These are phyloP conservation scores for Alternaria burnsii DNA, from an alignment of 2,329 filamentous ascomycete genomes.

Conservation along the genomic window DNA sequence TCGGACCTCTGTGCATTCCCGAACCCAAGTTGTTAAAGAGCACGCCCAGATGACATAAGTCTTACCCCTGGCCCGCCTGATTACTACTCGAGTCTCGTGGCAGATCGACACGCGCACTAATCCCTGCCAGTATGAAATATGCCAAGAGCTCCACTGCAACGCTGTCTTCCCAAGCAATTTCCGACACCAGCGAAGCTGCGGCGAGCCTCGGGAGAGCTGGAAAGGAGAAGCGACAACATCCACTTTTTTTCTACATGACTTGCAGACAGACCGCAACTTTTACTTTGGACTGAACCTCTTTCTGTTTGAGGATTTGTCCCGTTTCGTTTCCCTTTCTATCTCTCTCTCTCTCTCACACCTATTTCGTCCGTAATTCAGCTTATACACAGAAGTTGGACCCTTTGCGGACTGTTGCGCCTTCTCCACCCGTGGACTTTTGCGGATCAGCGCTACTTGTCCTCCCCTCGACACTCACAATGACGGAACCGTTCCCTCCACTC, in stretches of 20 bases:
- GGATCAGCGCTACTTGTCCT: background rate
- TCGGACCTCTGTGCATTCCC: background rate
- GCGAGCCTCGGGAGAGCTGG: conserved; percentile 7
- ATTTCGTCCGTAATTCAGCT: too few relatives aligned
- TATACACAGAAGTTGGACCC: too few relatives aligned
- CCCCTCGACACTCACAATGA: conserved; percentile 18
- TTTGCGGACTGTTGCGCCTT: too few relatives aligned
- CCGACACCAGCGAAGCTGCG: conserved; percentile 2
- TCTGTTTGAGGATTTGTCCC: too few relatives aligned
- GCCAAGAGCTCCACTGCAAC: conserved; percentile 8
- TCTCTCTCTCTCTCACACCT: too few relatives aligned
- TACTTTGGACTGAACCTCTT: too few relatives aligned
- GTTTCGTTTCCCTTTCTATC: too few relatives aligned
- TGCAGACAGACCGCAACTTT: background rate
- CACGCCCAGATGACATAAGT: conserved; percentile 8
- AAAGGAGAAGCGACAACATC: conserved; percentile 12
- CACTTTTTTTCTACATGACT: background rate
- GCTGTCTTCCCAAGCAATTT: background rate
- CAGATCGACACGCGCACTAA: conserved; percentile 7
- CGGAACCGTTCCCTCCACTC: conserved; percentile 48
- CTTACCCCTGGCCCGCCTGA: background rate
- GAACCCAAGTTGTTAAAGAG: too few relatives aligned
- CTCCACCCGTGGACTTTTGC: background rate
- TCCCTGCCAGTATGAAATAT: background rate
- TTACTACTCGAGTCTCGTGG: background rate